A percentile compares a stretch with the other conserved stretches of the same genome.
Evolutionary conservation across 2,329 filamentous ascomycete species (phyloP).

Genomic region (Xylaria sp.): DNA sequence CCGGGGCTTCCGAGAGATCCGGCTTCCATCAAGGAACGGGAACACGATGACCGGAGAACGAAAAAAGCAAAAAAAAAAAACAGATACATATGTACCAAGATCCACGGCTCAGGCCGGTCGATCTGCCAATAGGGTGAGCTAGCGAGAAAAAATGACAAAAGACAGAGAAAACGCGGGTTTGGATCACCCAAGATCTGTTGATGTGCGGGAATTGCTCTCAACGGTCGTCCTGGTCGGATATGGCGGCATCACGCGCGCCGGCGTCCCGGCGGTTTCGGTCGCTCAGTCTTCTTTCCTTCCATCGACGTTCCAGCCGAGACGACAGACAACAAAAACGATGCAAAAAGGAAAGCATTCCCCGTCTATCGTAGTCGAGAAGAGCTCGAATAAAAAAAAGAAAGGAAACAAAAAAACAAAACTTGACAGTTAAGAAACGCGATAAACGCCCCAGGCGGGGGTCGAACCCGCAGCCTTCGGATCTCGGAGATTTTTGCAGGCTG

Average conservation of each 20-base stretch:
- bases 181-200: neutral
- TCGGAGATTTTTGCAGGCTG: neutral
- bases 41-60: too few species aligned
- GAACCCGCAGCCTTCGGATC: constrained; percentile 33
- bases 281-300: too few species aligned
- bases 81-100: too few species aligned
- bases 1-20: too few species aligned
- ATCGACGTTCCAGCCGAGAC: neutral
- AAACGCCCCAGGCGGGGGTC: constrained; percentile 30
- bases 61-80: too few species aligned
- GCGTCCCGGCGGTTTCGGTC: neutral
- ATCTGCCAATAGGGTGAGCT: neutral
- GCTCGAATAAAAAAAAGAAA: neutral
- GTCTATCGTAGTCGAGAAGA: too few species aligned
- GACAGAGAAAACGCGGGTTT: neutral
- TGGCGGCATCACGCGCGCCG: neutral
- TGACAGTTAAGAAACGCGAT: neutral
- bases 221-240: neutral
- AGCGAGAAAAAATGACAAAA: neutral
- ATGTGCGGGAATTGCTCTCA: neutral
- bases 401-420: neutral
- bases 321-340: neutral
- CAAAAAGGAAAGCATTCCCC: too few species aligned
- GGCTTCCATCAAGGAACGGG: too few species aligned
- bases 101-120: neutral